These are phyloP conservation scores for Lepraria neglecta DNA, from an alignment of 495 filamentous ascomycete species.

Conservation along the genomic window DNA sequence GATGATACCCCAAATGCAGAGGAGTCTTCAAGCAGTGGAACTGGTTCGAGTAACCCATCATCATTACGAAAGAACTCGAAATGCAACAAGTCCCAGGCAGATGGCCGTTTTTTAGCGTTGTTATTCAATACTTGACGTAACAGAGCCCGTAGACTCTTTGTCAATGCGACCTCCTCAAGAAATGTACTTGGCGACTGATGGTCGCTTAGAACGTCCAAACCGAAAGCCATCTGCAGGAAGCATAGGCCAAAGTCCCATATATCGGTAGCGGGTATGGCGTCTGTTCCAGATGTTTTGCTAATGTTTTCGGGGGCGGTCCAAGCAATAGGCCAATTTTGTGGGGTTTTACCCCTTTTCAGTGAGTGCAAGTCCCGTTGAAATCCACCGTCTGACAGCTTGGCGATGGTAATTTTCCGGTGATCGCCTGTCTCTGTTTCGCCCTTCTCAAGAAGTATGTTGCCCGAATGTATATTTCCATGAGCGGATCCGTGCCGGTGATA, in stretches of 20 bases:
- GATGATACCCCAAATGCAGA: neutral
- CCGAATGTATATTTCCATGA: conserved; percentile 70
- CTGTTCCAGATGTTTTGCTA: conserved; percentile 47
- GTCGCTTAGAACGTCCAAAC: conserved; percentile 63
- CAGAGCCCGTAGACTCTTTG: conserved; percentile 69
- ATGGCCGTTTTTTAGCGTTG: conserved; percentile 75
- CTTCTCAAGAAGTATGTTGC: conserved; percentile 66
- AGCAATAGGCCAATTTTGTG: conserved; percentile 49
- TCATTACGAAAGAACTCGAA: conserved; percentile 74
- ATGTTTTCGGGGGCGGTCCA: conserved; percentile 81
- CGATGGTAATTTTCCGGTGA: conserved; percentile 36
- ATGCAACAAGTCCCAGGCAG: conserved; percentile 82
- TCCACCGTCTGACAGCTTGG: conserved; percentile 63
- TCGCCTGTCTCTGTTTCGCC: conserved; percentile 44
- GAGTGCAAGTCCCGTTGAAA: conserved; percentile 58
- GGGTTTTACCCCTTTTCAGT: conserved; percentile 38
- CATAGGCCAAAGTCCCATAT: conserved; percentile 91
- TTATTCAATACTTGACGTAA: conserved; percentile 73
- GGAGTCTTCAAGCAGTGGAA: neutral
- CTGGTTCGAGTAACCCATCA: conserved; percentile 37
- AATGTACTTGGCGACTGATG: conserved; percentile 72
- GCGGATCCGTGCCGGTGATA: conserved; percentile 75
- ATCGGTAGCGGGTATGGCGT: conserved; percentile 63
- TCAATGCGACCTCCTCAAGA: conserved; percentile 57
- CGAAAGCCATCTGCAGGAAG: conserved; percentile 91